phyloP scores from a whole-genome alignment of 257 asterid genomes.

The Petunia secreta region DNA sequence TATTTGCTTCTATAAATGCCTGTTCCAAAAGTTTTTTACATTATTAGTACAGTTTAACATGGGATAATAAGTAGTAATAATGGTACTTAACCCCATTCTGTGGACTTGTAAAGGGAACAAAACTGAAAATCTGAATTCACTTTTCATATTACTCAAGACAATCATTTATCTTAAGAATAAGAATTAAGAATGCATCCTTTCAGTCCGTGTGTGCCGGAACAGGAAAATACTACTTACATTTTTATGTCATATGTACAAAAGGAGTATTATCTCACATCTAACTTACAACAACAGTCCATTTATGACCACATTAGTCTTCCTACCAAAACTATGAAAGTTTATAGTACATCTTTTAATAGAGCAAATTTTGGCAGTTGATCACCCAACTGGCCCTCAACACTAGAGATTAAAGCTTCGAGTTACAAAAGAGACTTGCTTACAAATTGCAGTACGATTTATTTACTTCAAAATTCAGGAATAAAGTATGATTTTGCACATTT shows the following conservation, averaged over 20 bases:
- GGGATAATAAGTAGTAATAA: too few species aligned
- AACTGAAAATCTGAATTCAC: not conserved
- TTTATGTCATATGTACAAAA: not conserved
- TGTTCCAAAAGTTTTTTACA: not conserved
- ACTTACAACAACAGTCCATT: not conserved
- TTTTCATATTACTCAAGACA: not conserved
- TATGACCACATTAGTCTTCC: not conserved
- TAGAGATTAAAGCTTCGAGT: not conserved
- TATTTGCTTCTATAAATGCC: not conserved
- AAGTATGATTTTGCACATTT: not conserved
- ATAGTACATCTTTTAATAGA: not conserved
- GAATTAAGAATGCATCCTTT: not conserved
- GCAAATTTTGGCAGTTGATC: too few species aligned
- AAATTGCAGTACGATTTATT: not conserved
- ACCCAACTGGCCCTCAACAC: too few species aligned
- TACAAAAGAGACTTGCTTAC: not conserved
- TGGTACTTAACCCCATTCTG: not conserved
- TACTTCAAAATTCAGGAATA: not conserved
- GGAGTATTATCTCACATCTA: not conserved
- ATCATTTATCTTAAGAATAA: not conserved
- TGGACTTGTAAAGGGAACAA: not conserved
- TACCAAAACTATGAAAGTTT: not conserved
- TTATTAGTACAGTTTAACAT: too few species aligned
- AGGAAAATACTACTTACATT: not conserved
- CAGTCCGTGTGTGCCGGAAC: not conserved